Conservation (phyloP, 495 filamentous ascomycete species). For the Penicillium waksmanii region DNA sequence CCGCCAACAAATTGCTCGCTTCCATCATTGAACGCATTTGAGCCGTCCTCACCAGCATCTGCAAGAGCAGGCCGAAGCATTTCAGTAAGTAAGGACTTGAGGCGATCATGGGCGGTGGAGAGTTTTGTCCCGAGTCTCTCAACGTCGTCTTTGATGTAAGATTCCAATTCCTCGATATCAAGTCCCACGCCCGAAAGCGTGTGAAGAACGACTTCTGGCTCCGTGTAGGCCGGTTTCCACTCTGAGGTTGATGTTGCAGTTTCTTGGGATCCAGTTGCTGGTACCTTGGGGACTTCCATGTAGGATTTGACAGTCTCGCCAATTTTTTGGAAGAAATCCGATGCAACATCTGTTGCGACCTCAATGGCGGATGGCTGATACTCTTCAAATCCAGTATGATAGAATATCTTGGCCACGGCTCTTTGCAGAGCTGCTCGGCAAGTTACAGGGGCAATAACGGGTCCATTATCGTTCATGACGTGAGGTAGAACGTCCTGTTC, state of each 20-base stretch:
- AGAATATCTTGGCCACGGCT: conserved; percentile 91
- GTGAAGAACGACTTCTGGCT: conserved; percentile 87
- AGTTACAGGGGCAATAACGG: conserved; percentile 78
- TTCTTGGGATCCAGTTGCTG: conserved; percentile 45
- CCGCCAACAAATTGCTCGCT: conserved; percentile 97
- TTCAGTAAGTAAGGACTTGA: conserved; percentile 87
- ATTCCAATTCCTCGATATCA: conserved; percentile 79
- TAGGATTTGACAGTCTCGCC: conserved; percentile 78
- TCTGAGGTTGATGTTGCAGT: conserved; percentile 27
- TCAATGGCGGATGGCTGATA: conserved; percentile 94
- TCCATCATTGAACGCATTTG: conserved; percentile 89
- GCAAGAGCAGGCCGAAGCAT: conserved; percentile 86
- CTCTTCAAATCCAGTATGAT: conserved; percentile 96
- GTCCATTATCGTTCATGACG: conserved; percentile 84
- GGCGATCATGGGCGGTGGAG: conserved; percentile 83
- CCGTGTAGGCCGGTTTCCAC: conserved; percentile 70
- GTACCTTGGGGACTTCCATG: conserved; percentile 76
- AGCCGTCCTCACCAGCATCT: conserved; percentile 81
- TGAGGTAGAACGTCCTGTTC: conserved; percentile 84
- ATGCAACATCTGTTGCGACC: conserved; percentile 84
- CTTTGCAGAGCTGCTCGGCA: conserved; percentile 84
- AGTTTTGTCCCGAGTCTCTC: conserved; percentile 87
- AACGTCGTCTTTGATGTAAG: conserved; percentile 91
- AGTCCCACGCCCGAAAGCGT: conserved; percentile 79
- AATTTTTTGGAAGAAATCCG: conserved; percentile 86